Evolutionary conservation across 192 early-diverging fungal species (phyloP).

Genomic region (Mortierella antarctica): DNA sequence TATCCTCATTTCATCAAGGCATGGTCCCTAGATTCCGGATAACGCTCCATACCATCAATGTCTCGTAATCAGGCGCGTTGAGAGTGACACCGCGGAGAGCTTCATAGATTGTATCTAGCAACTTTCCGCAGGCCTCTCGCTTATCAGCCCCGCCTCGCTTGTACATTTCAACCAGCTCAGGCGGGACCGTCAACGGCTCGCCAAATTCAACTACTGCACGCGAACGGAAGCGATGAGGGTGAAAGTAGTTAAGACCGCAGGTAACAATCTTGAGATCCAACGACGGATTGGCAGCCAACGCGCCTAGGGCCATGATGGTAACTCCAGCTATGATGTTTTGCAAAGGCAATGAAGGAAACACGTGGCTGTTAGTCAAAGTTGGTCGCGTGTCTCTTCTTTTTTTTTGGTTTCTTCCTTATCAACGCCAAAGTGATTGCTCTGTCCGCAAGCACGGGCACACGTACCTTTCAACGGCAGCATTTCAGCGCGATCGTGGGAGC

Average conservation of each 20-base stretch:
- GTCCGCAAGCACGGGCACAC: not conserved
- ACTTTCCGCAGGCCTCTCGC: constrained; percentile 79
- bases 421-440: too few species aligned
- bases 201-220: constrained; percentile 99
- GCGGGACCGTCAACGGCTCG: constrained; percentile 82
- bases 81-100: constrained; percentile 89
- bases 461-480: constrained; percentile 95
- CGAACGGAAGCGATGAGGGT: constrained; percentile 95
- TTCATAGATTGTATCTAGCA: constrained; percentile 84
- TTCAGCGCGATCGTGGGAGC: constrained; percentile 95
- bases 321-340: constrained; percentile 67
- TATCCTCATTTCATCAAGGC: too few species aligned
- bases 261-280: constrained; percentile 95
- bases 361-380: not conserved
- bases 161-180: constrained; percentile 85
- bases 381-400: too few species aligned
- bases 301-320: constrained; percentile 88
- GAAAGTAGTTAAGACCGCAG: constrained; percentile 94
- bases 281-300: constrained; percentile 85
- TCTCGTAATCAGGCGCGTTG: constrained; percentile 93
- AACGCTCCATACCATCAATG: constrained; percentile 75
- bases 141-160: constrained; percentile 84
- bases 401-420: too few species aligned
- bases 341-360: too few species aligned
- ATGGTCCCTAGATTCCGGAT: too few species aligned